Evolutionary conservation across 208 protist genomes (phyloP), one percentile per base, ranked within the genome.

Genomic region (Naegleria fowleri): DNA sequence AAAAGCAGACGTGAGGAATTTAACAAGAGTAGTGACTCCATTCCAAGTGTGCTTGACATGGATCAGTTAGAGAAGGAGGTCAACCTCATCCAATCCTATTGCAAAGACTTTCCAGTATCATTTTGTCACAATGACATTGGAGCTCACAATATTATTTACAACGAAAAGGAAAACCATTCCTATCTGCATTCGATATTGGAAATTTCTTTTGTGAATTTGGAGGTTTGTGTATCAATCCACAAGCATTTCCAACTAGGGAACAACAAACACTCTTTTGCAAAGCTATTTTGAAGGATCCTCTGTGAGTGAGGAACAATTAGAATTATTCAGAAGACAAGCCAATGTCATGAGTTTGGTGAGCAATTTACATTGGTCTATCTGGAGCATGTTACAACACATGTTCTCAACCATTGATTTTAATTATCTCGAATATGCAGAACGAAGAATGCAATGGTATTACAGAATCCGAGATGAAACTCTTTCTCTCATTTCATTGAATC

Each of bases 201-300:
- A 98, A 98, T 92, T 96, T 97, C 93, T 97, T 98, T 90, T 96
- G 96, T 92, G 97, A 98, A 92, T 97, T 97, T 93, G 93, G 94
- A 0, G 97, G 96, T 5, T 93, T 97, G 5, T 94, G 97, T 93
- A 97, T 97, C 91, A 93, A 90, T 40, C 91, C 83, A 22, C 0
- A 43, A 15, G 95, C 95, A 91, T 98, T 97, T 91, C 97, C 97
- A 5, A 93, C 92, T 15, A 93, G 97, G 52, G 92, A 93, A n/a
- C 92, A 96, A 36, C 97, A 97, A 91, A 79, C 75, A 40, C 51
- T 92, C 7, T 97, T 98, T 93, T 98, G 25, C 83, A 52, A 29
- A 48, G 92, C 55, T 98, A 98, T 92, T 93, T 96, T 13, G 16
- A 36, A 36, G 5, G 29, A 36, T 19, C 5, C 13, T 36, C 19